phyloP scores from a whole-genome alignment of 495 filamentous ascomycete genomes.

The Aspergillus panamensis region DNA sequence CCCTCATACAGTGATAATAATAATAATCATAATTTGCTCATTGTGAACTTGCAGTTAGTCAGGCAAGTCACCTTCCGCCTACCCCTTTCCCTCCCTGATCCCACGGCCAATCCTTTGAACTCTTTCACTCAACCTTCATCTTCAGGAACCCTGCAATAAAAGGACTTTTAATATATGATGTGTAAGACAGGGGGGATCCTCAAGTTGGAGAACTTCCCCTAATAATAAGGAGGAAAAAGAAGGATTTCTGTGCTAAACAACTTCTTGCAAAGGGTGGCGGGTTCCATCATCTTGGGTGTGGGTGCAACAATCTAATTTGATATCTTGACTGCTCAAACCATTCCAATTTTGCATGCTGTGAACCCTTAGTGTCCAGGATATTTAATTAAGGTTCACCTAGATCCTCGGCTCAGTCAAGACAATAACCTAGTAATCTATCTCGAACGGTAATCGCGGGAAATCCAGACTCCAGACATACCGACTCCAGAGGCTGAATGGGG shows the following conservation, averaged over 20 bases:
- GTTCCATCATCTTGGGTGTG: background rate
- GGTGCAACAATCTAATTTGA: background rate
- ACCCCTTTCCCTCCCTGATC: background rate
- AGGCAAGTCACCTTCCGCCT: background rate
- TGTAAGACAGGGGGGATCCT: background rate
- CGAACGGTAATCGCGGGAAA: too few species aligned
- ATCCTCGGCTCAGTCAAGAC: slow-evolving; percentile 1
- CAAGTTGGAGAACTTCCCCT: background rate
- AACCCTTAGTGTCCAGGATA: background rate
- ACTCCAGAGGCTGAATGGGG: too few species aligned
- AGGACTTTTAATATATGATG: background rate
- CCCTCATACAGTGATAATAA: background rate
- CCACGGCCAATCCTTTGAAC: background rate
- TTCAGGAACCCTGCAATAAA: background rate
- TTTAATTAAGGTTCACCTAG: slow-evolving; percentile 2
- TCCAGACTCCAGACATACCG: too few species aligned
- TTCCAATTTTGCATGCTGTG: background rate
- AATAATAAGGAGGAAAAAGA: background rate
- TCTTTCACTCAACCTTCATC: background rate
- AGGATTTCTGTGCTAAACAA: background rate
- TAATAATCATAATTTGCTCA: background rate
- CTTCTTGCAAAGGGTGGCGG: background rate
- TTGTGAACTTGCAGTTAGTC: background rate
- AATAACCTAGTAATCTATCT: background rate
- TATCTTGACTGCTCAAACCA: background rate